phyloP scores from a whole-genome alignment of 148 eudicot genomes.

The Camellia japonica region DNA sequence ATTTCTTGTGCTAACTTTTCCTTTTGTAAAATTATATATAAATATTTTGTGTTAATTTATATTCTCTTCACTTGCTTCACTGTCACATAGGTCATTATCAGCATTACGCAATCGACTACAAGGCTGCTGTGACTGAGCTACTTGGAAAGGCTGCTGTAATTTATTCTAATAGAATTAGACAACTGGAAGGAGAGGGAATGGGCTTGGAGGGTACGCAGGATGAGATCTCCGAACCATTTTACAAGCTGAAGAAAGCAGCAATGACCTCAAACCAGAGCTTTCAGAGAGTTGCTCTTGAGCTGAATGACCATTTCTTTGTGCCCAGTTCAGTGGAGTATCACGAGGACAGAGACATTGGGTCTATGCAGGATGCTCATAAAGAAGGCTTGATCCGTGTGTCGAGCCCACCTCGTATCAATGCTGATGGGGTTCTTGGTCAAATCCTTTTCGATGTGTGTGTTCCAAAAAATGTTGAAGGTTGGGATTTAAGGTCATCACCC shows the following conservation, averaged over 20 bases:
- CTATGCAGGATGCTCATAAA: slow-evolving; percentile 53
- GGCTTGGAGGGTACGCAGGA: slow-evolving; percentile 47
- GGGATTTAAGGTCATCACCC: slow-evolving; percentile 68
- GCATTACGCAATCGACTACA: slow-evolving; percentile 59
- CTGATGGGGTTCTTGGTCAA: slow-evolving; percentile 86
- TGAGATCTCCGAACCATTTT: slow-evolving; percentile 56
- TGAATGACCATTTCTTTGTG: slow-evolving; percentile 46
- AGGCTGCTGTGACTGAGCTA: slow-evolving; percentile 69
- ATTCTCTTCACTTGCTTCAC: not conserved
- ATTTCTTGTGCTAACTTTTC: not conserved
- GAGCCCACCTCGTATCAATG: slow-evolving; percentile 59
- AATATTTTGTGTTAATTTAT: not conserved
- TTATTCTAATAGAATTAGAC: slow-evolving; percentile 51
- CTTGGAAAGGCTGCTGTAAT: slow-evolving; percentile 60
- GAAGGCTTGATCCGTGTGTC: slow-evolving; percentile 54
- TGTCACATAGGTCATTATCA: slow-evolving; percentile 63
- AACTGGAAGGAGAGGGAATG: slow-evolving; percentile 56
- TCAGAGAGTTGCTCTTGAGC: slow-evolving; percentile 49
- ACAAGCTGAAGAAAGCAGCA: slow-evolving; percentile 59
- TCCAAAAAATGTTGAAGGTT: slow-evolving; percentile 74
- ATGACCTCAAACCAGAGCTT: slow-evolving; percentile 49
- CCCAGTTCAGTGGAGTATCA: slow-evolving; percentile 71
- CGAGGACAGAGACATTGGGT: slow-evolving; percentile 59
- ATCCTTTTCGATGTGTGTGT: slow-evolving; percentile 82
- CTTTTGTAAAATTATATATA: not conserved